Evolutionary conservation across 2,329 filamentous ascomycete species (phyloP), one percentile per base, ranked within the genome.

Genomic region (Penicillium brevicompactum): DNA sequence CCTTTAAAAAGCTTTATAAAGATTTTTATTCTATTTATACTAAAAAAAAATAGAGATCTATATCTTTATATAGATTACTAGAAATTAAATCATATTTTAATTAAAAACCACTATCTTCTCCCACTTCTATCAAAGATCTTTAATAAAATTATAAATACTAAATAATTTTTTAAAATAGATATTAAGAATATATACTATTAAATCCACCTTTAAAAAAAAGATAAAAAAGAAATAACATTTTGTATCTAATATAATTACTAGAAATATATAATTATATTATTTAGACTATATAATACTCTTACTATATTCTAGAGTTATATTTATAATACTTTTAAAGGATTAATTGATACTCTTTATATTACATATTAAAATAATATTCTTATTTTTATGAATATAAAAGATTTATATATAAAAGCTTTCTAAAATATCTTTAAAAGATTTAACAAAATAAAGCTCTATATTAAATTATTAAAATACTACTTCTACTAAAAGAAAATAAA

Each of bases 41-140:
- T 24, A 38, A 51, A 51, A 11, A 51, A 44, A 27, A 16, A 51
- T 44, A n/a, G 48, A 21, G 21, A 10, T 9, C 30, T 51, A 13
- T 16, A 16, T n/a, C 18, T 51, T 5, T 51, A 45, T 45, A 45
- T 51, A 11, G n/a, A 51, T 11, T 51, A 51, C 27, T 16, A 10
- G 14, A 27, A 40, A 34, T n/a, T 51, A 34, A 51, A 51, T 37
- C 2, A 22, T 5, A 27, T 51, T 24, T 44, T 22, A 24, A 40
- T 51, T 32, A 51, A 51, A n/a, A 51, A 51, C 37, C 1, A 16
- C 1, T 51, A 51, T 6, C 9, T 13, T 27, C 21, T 43, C 5
- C 13, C 21, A 3, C 9, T 43, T 8, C 42, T 49, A 18, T 49
- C 11, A 3, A 21, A 49, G 16, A 49, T 49, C 22, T 37, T 49